Evolutionary conservation across 2,329 filamentous ascomycete species (phyloP), one percentile per base, ranked within the genome.

Genomic region (Fusarium sterilihyphosum): DNA sequence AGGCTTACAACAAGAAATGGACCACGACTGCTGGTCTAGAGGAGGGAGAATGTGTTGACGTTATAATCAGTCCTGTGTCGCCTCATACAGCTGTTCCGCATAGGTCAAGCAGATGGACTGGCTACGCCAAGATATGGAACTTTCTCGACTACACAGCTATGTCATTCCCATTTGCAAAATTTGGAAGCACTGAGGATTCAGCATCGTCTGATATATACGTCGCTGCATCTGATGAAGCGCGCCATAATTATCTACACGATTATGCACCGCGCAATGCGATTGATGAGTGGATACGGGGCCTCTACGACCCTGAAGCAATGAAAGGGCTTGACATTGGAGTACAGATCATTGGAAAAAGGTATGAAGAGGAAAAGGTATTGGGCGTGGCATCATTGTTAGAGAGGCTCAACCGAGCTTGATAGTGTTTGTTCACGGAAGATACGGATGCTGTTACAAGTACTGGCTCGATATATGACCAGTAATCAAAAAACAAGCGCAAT

Each of bases 391-490:
- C 53, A 16, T 11, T 46, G 13, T 26, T 63, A 13, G n/a, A 46
- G 3, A 47, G 20, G 13, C 52, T 54, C 14, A 18, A n/a, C 35
- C 10, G 7, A 29, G 52, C 20, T 38, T 22, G 3, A 40, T 4
- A n/a, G 14, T n/a, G 14, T 10, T n/a, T 17, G 11, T 4, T 22
- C 8, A 0, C 14, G 20, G 20, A 17, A n/a, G 2, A 10, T 0
- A 5, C 9, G 13, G 16, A 52, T 35, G 5, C n/a, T 2, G 4
- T 4, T 16, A 17, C 33, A 8, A 6, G 4, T 24, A 11, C 2
- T 6, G 16, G n/a, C 4, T 43, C 3, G 9, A 17, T 24, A 7
- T 3, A 4, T 24, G n/a, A 17, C 10, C 9, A 43, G n/a, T 24
- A 11, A 7, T 17, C 11, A 43, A 6, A 24, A 43, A 44, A 11